Base-by-base conservation (phyloP, 768 basidiomycete species). In the Ramaria sp. region DNA sequence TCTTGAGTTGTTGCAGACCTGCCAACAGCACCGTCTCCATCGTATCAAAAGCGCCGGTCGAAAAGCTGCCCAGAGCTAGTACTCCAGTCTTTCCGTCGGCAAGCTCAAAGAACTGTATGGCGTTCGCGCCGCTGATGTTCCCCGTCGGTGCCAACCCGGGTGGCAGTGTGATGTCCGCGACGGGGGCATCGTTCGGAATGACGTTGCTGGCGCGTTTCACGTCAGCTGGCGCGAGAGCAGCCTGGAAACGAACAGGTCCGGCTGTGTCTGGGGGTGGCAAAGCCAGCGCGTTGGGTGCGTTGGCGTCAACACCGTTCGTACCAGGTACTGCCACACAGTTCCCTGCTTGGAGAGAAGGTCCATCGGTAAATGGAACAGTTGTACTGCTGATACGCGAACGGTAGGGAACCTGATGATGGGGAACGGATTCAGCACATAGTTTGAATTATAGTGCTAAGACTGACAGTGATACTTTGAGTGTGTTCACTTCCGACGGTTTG, bases 41-140 rank as follows among this genome's bases (percentile, higher is more conserved):
- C 6, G 56, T 56, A 30, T 64, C 64, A 57, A 74, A 77, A 56
- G 69, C 68, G 37, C 60, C 62, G 2, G 73, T 76, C 1, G 75
- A 73, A 64, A 82, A 82, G 62, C 78, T 79, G 16, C 79, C 78
- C 5, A 82, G 70, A 5, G 78, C 76, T 36, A 81, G 67, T 12
- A 81, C 75, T 37, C 79, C 79, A 3, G 78, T 81, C 52, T 65
- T 70, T 20, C 69, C 70, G 57, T 79, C 78, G 3, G 70, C 63
- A n/a, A 79, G 66, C 62, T 79, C 61, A 59, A 73, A 78, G 61
- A 81, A 82, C 57, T 78, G 75, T 2, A 75, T 75, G 36, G 75
- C 77, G 20, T 73, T 71, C 60, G 77, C 77, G 43, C 73, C 73
- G 45, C 68, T 66, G 16, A 75, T 64, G 5, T 74, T 64, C 15